Evolutionary conservation across 768 basidiomycete genomes (phyloP).

Genomic region (Boletus insuetus): DNA sequence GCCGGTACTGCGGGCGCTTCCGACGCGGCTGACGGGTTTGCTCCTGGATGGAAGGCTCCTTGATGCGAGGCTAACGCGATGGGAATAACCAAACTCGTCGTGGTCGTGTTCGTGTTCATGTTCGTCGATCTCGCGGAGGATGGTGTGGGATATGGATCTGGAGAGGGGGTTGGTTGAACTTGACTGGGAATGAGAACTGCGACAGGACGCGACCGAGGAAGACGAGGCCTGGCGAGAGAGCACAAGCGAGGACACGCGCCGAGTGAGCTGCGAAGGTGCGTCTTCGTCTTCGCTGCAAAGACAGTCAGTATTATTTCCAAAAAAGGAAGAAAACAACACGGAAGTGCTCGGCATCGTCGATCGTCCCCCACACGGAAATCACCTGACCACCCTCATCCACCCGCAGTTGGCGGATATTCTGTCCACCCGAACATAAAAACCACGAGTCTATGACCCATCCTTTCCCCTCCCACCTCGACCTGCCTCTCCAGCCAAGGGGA

Average conservation of each 20-base stretch:
- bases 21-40: constrained; percentile 20
- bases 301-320: not conserved
- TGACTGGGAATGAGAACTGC: constrained; percentile 15
- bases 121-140: constrained; percentile 33
- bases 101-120: not conserved
- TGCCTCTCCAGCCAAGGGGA: not conserved
- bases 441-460: not conserved
- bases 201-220: constrained; percentile 36
- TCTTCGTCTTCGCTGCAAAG: constrained; percentile 65
- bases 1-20: constrained; percentile 18
- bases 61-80: constrained; percentile 9
- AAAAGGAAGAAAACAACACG: constrained; percentile 5
- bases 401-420: no score
- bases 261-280: constrained; percentile 63
- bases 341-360: constrained; percentile 9
- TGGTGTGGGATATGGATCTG: constrained; percentile 27
- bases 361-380: constrained; percentile 4
- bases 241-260: constrained; percentile 57
- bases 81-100: constrained; percentile 27
- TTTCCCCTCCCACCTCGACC: not conserved
- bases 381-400: not conserved
- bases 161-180: constrained; percentile 18
- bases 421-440: constrained; percentile 13
- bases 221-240: constrained; percentile 46
- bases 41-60: constrained; percentile 25